Evolutionary conservation across 2,329 filamentous ascomycete genomes (phyloP), one percentile per base, ranked within the genome.

Genomic region (Graphilbum fragrans): DNA sequence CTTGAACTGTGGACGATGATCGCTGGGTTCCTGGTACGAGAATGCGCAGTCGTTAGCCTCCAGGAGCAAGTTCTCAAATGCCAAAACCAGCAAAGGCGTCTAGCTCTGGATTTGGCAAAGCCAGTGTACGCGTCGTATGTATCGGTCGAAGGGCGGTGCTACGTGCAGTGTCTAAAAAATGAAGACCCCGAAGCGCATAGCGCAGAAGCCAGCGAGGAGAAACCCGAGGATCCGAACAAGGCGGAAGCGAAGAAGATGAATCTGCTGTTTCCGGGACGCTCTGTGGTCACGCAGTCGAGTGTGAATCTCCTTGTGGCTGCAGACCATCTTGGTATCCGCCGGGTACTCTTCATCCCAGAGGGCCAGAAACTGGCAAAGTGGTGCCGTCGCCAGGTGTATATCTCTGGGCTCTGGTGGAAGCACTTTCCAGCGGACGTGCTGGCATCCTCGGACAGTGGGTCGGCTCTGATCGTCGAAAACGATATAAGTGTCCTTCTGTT

Each of bases 1-100:
- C 37, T 38, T 38, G 37, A 38, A 25, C 37, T 38, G 37, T 38
- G 37, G 37, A 38, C 37, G 3, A 38, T 38, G 23, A 38, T 38
- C 23, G 37, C 37, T 31, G 25, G 37, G 25, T 29, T 38, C 17
- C 19, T 38, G 37, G 20, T 32, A 20, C 25, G 37, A 38, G 37
- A 38, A 38, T 38, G 37, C 37, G 37, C 37, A 38, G 12, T 20
- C 37, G 37, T 38, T 31, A 38, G 22, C 31, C 37, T 38, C 11
- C 37, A 38, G 23, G 37, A 38, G 37, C 37, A 38, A 29, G 25
- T 29, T 19, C 22, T 29, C 19, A 20, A 38, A 31, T 21, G 25
- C 37, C 37, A 38, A 20, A 18, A 38, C 37, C 25, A 16, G 25
- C 29, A 38, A 20, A 27, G 37, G 14, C 37, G 37, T 16, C 22